phyloP scores from a whole-genome alignment of 179 eudicot genomes.

The Silene coronaria region DNA sequence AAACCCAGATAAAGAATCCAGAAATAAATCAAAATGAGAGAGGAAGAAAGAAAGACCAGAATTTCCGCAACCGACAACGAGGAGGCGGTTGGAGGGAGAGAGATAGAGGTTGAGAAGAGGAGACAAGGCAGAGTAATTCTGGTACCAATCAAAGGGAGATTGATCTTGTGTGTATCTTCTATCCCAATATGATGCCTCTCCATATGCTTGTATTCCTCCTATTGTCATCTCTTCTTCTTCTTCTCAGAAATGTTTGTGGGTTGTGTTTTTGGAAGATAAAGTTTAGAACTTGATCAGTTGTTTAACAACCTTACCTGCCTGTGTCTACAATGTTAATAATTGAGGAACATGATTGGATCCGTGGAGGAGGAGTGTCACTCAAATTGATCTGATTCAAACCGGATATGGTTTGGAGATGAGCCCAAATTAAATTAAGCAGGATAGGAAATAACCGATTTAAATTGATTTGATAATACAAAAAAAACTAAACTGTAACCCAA shows the following conservation, averaged over 20 bases:
- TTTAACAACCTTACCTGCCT: no score
- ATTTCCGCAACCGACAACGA: constrained; percentile 69
- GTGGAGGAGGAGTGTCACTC: no score
- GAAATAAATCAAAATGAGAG: not conserved
- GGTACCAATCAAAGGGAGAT: constrained; percentile 76
- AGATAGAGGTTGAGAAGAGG: constrained; percentile 60
- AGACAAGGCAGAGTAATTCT: constrained; percentile 50
- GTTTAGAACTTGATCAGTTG: no score
- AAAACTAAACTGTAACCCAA: no score
- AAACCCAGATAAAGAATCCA: not conserved
- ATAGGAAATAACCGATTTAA: no score
- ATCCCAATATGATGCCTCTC: constrained; percentile 75
- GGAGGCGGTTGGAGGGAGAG: constrained; percentile 36
- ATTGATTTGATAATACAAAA: no score
- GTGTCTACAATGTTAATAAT: no score
- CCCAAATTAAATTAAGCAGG: no score
- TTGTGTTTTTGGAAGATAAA: no score
- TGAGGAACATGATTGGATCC: no score
- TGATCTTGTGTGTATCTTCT: constrained; percentile 52
- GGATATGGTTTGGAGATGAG: no score
- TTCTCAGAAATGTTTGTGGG: not conserved
- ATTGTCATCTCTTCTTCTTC: constrained; percentile 26
- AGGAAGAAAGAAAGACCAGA: constrained; percentile 35
- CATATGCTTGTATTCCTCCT: constrained; percentile 51
- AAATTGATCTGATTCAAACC: no score